Conservation (phyloP, 129 eudicot genomes). For the Flaveria sonorensis region DNA sequence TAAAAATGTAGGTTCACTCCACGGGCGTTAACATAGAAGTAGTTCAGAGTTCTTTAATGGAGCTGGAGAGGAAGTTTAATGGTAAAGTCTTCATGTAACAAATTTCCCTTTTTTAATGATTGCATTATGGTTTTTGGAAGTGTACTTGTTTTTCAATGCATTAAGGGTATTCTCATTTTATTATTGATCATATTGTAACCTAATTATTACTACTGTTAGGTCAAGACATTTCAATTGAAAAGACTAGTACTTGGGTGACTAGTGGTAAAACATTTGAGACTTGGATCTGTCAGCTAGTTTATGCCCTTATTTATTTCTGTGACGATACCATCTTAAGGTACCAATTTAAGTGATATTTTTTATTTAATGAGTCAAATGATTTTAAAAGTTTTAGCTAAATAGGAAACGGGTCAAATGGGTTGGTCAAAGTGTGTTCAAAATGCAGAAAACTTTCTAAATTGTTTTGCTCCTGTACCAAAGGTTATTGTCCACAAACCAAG, state of each 20-base stretch:
- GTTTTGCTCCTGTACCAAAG: background rate
- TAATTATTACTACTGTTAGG: slow-evolving; percentile 48
- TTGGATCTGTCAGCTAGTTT: slow-evolving; percentile 91
- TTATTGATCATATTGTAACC: slow-evolving; percentile 1
- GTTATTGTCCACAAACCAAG: background rate
- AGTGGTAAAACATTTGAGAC: slow-evolving; percentile 69
- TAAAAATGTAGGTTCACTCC: slow-evolving; percentile 70
- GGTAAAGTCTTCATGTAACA: slow-evolving; percentile 45
- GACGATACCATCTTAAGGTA: slow-evolving; percentile 84
- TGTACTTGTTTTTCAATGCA: background rate
- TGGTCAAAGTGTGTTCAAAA: background rate
- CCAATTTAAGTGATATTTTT: background rate
- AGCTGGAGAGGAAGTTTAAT: slow-evolving; percentile 63
- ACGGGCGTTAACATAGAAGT: slow-evolving; percentile 71
- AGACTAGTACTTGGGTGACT: slow-evolving; percentile 68
- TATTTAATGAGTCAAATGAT: background rate
- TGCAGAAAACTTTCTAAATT: background rate
- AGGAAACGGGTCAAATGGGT: background rate
- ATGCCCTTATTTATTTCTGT: slow-evolving; percentile 73
- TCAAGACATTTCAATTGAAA: slow-evolving; percentile 66
- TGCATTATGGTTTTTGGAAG: background rate
- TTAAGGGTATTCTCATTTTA: background rate
- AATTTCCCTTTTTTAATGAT: slow-evolving; percentile 4
- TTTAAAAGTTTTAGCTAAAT: background rate
- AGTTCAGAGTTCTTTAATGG: slow-evolving; percentile 54